Percentiles rank a stretch among this genome's conserved stretches.
Evolutionary conservation across 768 basidiomycete genomes (phyloP).

Genomic region (Leucocoprinus sp.): DNA sequence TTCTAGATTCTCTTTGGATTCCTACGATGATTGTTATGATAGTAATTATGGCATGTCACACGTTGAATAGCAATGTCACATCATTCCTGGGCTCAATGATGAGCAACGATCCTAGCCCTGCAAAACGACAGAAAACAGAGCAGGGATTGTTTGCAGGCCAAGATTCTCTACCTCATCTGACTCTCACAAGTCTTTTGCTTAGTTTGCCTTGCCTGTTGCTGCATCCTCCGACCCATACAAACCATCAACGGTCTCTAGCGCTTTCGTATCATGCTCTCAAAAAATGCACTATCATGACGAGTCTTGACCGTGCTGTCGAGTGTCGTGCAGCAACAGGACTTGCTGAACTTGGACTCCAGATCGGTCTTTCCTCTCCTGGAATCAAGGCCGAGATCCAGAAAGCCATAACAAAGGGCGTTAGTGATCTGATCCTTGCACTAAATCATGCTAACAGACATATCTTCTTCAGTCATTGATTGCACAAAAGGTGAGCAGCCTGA

Average conservation of each 20-base stretch:
- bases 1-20: too few relatives aligned
- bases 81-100: neutral
- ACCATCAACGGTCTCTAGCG: constrained; percentile 45
- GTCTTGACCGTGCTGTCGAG: constrained; percentile 50
- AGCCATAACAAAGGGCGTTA: constrained; percentile 62
- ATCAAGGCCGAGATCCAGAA: constrained; percentile 58
- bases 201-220: constrained; percentile 51
- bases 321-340: constrained; percentile 65
- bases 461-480: constrained; percentile 39
- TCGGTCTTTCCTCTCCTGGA: constrained; percentile 41
- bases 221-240: constrained; percentile 56
- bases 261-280: constrained; percentile 49
- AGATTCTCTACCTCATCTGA: constrained; percentile 17
- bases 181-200: constrained; percentile 43
- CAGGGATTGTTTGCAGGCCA: neutral
- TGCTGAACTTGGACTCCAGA: constrained; percentile 59
- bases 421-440: constrained; percentile 19
- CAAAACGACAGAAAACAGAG: constrained; percentile 7
- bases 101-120: neutral
- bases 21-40: constrained; percentile 2
- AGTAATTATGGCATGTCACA: constrained; percentile 4
- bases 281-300: constrained; percentile 41
- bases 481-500: constrained; percentile 41
- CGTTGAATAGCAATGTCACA: neutral
- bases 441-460: constrained; percentile 1